These are phyloP conservation scores for Colletotrichum spinosum DNA, from an alignment of 2,329 filamentous ascomycete species.

Conservation along the genomic window DNA sequence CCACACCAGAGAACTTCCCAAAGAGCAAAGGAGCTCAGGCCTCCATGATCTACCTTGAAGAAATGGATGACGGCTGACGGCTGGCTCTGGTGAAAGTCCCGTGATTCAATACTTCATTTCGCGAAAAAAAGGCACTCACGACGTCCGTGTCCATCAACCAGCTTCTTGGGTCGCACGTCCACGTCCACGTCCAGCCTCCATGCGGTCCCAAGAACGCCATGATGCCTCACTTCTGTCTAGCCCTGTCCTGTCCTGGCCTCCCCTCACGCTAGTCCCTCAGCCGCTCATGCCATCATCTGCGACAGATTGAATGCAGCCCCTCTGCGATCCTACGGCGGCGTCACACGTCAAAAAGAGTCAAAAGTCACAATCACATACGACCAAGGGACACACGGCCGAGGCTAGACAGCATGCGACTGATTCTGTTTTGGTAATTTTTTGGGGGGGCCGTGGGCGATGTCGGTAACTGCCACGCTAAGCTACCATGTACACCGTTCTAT, in stretches of 20 bases:
- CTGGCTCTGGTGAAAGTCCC: too few relatives aligned
- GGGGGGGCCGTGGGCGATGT: not conserved
- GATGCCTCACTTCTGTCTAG: not conserved
- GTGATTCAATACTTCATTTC: not conserved
- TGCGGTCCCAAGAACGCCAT: not conserved
- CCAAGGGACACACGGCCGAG: too few relatives aligned
- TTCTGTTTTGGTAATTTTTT: conserved; percentile 1
- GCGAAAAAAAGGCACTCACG: not conserved
- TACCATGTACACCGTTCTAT: not conserved
- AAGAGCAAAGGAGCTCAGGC: too few relatives aligned
- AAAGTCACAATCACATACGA: not conserved
- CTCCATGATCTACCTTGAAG: too few relatives aligned
- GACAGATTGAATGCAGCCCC: not conserved
- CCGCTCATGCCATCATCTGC: not conserved
- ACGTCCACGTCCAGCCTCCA: not conserved
- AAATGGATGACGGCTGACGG: too few relatives aligned
- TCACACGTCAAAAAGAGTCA: conserved; percentile 5
- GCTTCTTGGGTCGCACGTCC: conserved; percentile 18
- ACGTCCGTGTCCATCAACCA: conserved; percentile 29
- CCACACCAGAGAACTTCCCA: too few relatives aligned
- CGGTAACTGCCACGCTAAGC: conserved; percentile 20
- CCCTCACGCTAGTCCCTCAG: not conserved
- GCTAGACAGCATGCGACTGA: not conserved
- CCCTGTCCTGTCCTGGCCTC: not conserved
- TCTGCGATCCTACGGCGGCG: not conserved